Evolutionary conservation across 805 yeast species (phyloP).

Genomic region (Candida dajiaensis): DNA sequence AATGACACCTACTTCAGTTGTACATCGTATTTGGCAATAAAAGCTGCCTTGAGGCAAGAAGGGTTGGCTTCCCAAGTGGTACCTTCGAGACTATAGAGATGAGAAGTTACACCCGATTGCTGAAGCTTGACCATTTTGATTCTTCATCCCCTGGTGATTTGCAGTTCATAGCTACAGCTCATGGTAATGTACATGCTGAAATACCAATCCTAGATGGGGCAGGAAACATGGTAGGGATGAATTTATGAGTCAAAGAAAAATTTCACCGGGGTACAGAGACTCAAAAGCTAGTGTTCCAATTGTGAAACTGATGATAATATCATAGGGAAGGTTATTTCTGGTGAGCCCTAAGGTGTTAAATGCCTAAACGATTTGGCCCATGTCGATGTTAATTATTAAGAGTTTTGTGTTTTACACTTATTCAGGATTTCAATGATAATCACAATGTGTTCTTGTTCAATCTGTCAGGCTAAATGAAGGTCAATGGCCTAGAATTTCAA

Average conservation of each 20-base stretch:
- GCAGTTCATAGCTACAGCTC: conserved; percentile 93
- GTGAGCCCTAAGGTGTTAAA: conserved; percentile 69
- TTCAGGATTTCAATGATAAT: conserved; percentile 51
- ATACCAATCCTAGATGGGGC: conserved; percentile 61
- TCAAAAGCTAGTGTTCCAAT: conserved; percentile 64
- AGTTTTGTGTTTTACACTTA: conserved; percentile 52
- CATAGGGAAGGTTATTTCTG: conserved; percentile 68
- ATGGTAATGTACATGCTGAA: conserved; percentile 80
- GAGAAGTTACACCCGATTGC: conserved; percentile 75
- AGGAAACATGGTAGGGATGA: conserved; percentile 60
- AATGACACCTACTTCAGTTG: no score
- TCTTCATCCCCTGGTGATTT: conserved; percentile 70
- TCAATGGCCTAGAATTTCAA: conserved; percentile 38
- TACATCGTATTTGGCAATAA: no score
- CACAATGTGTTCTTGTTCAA: conserved; percentile 72
- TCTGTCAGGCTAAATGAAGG: conserved; percentile 49
- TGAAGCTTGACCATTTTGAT: conserved; percentile 75
- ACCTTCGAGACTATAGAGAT: conserved; percentile 64
- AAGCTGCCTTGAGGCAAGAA: no score
- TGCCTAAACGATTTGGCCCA: conserved; percentile 71
- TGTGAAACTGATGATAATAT: conserved; percentile 57
- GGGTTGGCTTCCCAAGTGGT: conserved; percentile 85
- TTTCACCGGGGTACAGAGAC: conserved; percentile 75
- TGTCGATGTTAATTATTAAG: conserved; percentile 74
- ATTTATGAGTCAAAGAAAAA: conserved; percentile 77